These are phyloP conservation scores for Cryphonectria radicalis DNA, from an alignment of 2,329 filamentous ascomycete genomes.

Conservation along the genomic window DNA sequence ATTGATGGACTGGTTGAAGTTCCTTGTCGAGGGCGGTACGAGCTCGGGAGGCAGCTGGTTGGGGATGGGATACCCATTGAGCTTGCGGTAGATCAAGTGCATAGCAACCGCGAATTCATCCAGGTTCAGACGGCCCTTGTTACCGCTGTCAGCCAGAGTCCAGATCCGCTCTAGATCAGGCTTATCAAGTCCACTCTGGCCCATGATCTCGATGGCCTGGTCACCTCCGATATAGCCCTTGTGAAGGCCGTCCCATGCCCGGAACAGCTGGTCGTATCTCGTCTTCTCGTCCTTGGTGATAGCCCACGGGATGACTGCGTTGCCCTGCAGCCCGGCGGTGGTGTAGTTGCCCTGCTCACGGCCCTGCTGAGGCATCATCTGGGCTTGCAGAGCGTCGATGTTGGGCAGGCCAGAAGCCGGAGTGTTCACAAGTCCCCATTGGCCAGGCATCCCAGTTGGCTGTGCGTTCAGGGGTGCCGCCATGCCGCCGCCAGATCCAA, in stretches of 20 bases:
- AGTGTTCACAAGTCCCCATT: conserved; percentile 98
- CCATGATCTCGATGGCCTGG: conserved; percentile 95
- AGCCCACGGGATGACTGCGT: conserved; percentile 96
- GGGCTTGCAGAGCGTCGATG: conserved; percentile 87
- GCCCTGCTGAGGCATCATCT: conserved; percentile 97
- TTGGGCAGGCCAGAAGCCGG: conserved; percentile 89
- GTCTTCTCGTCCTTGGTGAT: conserved; percentile 99
- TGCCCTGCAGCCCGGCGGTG: conserved; percentile 85
- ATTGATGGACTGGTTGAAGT: conserved; percentile 90
- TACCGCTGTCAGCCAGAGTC: conserved; percentile 92
- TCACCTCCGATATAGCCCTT: conserved; percentile 92
- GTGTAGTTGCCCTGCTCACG: conserved; percentile 83
- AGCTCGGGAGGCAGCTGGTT: conserved; percentile 87
- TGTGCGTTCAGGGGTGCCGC: conserved; percentile 79
- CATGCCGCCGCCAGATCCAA: conserved; percentile 64
- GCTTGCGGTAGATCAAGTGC: conserved; percentile 97
- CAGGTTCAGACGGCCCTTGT: conserved; percentile 90
- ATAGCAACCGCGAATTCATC: conserved; percentile 98
- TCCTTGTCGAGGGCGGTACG: conserved; percentile 90
- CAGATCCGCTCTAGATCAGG: conserved; percentile 89
- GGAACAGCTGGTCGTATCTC: conserved; percentile 93
- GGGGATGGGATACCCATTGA: conserved; percentile 94
- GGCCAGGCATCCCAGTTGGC: conserved; percentile 88
- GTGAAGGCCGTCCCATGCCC: conserved; percentile 91
- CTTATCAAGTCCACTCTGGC: conserved; percentile 92